phyloP scores from a whole-genome alignment of 164 flowering plant species.

The Piper betle region DNA sequence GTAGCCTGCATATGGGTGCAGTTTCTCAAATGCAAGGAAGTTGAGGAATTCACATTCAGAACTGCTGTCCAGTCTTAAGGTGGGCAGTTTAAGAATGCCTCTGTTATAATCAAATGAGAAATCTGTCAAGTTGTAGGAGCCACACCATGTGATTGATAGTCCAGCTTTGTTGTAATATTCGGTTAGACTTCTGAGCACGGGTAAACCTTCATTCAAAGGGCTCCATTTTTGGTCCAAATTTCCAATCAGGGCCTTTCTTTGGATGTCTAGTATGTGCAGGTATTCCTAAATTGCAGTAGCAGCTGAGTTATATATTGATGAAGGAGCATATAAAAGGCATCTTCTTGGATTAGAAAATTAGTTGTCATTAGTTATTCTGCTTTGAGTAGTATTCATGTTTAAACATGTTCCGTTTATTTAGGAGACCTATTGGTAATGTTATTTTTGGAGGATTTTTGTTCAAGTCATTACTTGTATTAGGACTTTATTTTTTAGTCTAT shows the following conservation, averaged over 20 bases:
- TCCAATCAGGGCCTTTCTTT: background rate
- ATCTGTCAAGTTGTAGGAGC: conserved; percentile 22
- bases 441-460: no score
- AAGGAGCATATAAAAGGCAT: no score
- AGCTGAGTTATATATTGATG: no score
- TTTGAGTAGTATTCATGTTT: no score
- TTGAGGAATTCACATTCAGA: conserved; percentile 33
- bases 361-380: no score
- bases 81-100: conserved; percentile 36
- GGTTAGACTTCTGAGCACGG: conserved; percentile 6
- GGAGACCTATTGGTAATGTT: no score
- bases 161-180: conserved; percentile 27
- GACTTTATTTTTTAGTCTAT: no score
- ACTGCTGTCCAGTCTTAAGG: conserved; percentile 26
- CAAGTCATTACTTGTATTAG: no score
- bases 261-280: background rate
- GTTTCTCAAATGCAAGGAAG: conserved; percentile 42
- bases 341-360: no score
- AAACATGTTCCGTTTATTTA: no score
- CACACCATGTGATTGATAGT: conserved; percentile 18
- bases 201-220: background rate
- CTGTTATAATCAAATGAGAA: conserved; percentile 19
- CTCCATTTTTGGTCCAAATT: background rate
- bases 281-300: background rate
- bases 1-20: conserved; percentile 37